Evolutionary conservation across 768 basidiomycete species (phyloP), one percentile per base, ranked within the genome.

Genomic region (Hericium rajendrae): DNA sequence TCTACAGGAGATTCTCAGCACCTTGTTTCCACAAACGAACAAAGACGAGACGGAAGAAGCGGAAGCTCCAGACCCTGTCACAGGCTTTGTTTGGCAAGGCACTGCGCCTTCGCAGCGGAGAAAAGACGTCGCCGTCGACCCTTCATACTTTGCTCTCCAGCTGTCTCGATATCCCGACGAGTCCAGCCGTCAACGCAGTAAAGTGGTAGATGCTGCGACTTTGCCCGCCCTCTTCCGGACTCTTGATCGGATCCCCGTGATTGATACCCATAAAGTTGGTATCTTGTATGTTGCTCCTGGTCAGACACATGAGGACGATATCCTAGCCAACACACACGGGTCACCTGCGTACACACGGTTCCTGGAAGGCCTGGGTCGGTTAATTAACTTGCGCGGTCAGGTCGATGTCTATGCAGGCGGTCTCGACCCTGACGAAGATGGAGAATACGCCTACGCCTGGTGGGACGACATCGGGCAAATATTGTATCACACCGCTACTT

Each of bases 391-490:
- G 18, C 84, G 91, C 16, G 92, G 91, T 10, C 93, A 95, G 69
- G 78, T 87, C 10, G 94, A 95, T 66, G 84, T 98, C 16, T 97
- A 94, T 69, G 88, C 89, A 2, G 97, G 94, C 8, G 91, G 93
- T 3, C 78, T 98, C 24, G 87, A 93, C 66, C 84, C 91, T 8
- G 90, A 93, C 59, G 83, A 88, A 65, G 94, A 99, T 66, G 97
- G 97, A 13, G 89, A 94, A 70, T 97, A 94, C 67, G 91, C 95
- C 0, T 98, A 98, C 67, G 93, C 94, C 0, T 99, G 95, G 94
- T 97, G 94, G 91, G 94, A 98, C 69, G 94, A 97, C 66, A 94
- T 97, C 52, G 85, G 88, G 4, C 94, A 98, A 68, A 83, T 97
- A 59, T 78, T 97, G 55, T 99, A 90, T 69, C 97, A 98, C 70